Evolutionary conservation across 2,329 filamentous ascomycete species (phyloP).

Genomic region (Arthrocladium fulminans): DNA sequence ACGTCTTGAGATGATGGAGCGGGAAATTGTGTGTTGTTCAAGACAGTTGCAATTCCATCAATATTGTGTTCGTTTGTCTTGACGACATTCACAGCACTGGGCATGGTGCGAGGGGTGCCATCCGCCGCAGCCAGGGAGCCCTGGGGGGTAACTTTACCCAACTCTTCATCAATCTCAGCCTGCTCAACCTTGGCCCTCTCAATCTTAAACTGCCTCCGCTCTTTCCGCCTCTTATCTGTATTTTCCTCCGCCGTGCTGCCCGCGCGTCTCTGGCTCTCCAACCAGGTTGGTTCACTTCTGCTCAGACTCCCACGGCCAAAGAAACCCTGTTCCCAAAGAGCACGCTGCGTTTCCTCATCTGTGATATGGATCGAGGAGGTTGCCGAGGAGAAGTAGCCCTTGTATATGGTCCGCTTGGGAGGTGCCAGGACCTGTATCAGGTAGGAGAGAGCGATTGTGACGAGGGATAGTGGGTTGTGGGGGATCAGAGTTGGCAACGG

Average conservation of each 20-base stretch:
- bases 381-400: constrained; percentile 69
- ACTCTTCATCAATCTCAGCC: constrained; percentile 68
- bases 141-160: constrained; percentile 42
- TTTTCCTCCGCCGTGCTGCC: constrained; percentile 74
- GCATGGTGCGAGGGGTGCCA: background rate
- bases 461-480: constrained; percentile 79
- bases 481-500: constrained; percentile 83
- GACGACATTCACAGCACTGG: constrained; percentile 8
- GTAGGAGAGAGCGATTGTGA: constrained; percentile 72
- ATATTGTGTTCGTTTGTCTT: constrained; percentile 20
- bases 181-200: constrained; percentile 83
- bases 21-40: constrained; percentile 12
- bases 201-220: constrained; percentile 77
- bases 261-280: constrained; percentile 69
- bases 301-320: constrained; percentile 91
- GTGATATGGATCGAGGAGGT: constrained; percentile 79
- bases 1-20: background rate
- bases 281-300: constrained; percentile 89
- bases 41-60: constrained; percentile 19
- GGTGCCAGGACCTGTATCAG: constrained; percentile 61
- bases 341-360: constrained; percentile 64
- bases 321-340: constrained; percentile 93
- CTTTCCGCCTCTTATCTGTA: constrained; percentile 66
- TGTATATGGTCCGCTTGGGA: constrained; percentile 53
- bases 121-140: background rate